Evolutionary conservation across 2,329 filamentous ascomycete species (phyloP), one percentile per base, ranked within the genome.

Genomic region (Paraphaeosphaeria minitans): DNA sequence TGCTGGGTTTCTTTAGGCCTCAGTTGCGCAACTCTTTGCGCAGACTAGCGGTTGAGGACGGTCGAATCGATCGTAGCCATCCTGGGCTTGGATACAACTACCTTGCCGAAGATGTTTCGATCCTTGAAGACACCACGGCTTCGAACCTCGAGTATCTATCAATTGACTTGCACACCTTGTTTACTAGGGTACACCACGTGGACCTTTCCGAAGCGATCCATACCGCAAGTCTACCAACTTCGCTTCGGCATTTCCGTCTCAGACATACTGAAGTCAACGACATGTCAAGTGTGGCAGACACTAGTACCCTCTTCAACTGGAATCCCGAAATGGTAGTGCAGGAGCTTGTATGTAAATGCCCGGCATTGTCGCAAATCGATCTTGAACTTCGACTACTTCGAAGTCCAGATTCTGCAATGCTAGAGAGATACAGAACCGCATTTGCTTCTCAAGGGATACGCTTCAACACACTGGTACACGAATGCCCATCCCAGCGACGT

Each of bases 11-110:
- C 35, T 59, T 59, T 22, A n/a, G 24, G 9, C 14, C 24, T 14
- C 57, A 59, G 14, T 27, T 59, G 14, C 31, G 31, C 21, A 46
- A n/a, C 6, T 56, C 48, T 22, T 22, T 59, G 35, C 57, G 49
- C 22, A 50, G 37, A 14, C 43, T 59, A 24, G 39, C 33, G 3
- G 27, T 59, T 16, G 13, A 51, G 14, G 53, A 59, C 39, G 43
- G 53, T n/a, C 27, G 35, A 4, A 27, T 45, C 33, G 21, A 50
- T 29, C 22, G 22, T 4, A 24, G 19, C 2, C 43, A 41, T 27
- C 42, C 31, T 22, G 19, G 27, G 14, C 19, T 49, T 33, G 35
- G 35, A 10, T 24, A 43, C 19, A 43, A 33, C 4, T 53, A 35
- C 24, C 24, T 35, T 12, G 13, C 45, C 7, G 46, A 48, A 24